phyloP scores from a whole-genome alignment of 768 basidiomycete species.

The Leccinum sublutescens region DNA sequence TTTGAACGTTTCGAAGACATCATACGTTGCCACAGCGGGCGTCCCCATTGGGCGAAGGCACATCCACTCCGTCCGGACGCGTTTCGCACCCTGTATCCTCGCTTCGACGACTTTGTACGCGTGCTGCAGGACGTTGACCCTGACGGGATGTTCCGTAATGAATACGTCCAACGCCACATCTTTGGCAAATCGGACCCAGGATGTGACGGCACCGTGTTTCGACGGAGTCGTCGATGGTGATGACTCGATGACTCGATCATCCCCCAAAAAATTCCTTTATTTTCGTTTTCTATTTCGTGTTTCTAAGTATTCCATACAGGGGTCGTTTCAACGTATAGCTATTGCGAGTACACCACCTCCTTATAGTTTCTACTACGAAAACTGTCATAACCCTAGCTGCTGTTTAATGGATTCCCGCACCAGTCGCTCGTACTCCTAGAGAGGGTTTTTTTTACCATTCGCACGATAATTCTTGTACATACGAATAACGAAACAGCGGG shows the following conservation, averaged over 20 bases:
- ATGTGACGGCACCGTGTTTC: slow-evolving; percentile 47
- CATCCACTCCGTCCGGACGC: slow-evolving; percentile 66
- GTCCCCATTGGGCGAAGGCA: slow-evolving; percentile 97
- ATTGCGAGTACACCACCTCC: slow-evolving; percentile 8
- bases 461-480: slow-evolving; percentile 2
- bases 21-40: slow-evolving; percentile 64
- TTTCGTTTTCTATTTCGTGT: not conserved
- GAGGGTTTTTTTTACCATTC: not conserved
- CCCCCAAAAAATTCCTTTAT: not conserved
- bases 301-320: slow-evolving; percentile 4
- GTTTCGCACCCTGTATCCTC: slow-evolving; percentile 72
- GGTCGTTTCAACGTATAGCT: slow-evolving; percentile 4
- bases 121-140: slow-evolving; percentile 74
- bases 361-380: slow-evolving; percentile 19
- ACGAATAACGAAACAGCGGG: not conserved
- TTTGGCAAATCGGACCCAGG: slow-evolving; percentile 52
- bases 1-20: slow-evolving; percentile 78
- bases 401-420: slow-evolving; percentile 82
- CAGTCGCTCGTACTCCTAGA: slow-evolving; percentile 80
- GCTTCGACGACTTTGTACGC: slow-evolving; percentile 71
- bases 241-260: no score
- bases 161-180: slow-evolving; percentile 86
- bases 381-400: slow-evolving; percentile 70
- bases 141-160: slow-evolving; percentile 75
- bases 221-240: slow-evolving; percentile 26